A percentile compares a stretch with the other conserved stretches of the same genome.
Evolutionary conservation across 2,329 filamentous ascomycete species (phyloP).

Genomic region (Fusarium sp.): DNA sequence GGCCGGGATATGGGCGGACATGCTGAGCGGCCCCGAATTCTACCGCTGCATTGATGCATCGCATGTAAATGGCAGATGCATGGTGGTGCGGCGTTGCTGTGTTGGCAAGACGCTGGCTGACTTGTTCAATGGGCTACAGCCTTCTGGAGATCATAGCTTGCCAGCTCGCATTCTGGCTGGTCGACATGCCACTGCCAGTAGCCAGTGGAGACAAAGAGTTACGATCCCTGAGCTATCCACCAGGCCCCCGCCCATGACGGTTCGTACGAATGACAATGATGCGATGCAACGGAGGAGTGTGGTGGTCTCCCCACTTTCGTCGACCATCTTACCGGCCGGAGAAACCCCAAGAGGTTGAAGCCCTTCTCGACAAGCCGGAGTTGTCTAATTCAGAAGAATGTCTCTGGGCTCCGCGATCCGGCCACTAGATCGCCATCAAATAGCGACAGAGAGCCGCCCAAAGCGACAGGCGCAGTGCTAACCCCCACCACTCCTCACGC

Average conservation of each 20-base stretch:
- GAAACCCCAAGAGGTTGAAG: slow-evolving; percentile 14
- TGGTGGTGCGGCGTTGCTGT: slow-evolving; percentile 28
- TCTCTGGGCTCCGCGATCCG: slow-evolving; percentile 13
- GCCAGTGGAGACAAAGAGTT: slow-evolving; percentile 20
- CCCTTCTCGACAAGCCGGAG: background rate
- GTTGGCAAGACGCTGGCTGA: slow-evolving; percentile 36
- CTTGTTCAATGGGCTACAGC: slow-evolving; percentile 27
- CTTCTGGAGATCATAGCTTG: slow-evolving; percentile 16
- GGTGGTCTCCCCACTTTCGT: slow-evolving; percentile 1
- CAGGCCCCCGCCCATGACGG: slow-evolving; percentile 11
- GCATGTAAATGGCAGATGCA: slow-evolving; percentile 16
- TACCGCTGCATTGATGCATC: slow-evolving; percentile 29
- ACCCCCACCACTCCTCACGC: slow-evolving; percentile 10
- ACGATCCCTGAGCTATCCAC: slow-evolving; percentile 8
- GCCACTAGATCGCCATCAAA: slow-evolving; percentile 18
- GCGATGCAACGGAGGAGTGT: slow-evolving; percentile 10
- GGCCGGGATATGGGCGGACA: slow-evolving; percentile 6
- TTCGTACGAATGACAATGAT: slow-evolving; percentile 31
- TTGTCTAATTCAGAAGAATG: slow-evolving; percentile 3
- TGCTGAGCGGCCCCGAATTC: slow-evolving; percentile 29
- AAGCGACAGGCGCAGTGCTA: slow-evolving; percentile 36
- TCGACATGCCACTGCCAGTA: background rate
- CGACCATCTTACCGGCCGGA: slow-evolving; percentile 5
- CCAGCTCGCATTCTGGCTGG: slow-evolving; percentile 4
- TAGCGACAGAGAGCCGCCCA: slow-evolving; percentile 38